Percentiles rank a stretch among this genome's conserved stretches.
These are phyloP conservation scores for Berkeleyomyces basicola DNA, from an alignment of 2,329 filamentous ascomycete genomes.

Conservation along the genomic window DNA sequence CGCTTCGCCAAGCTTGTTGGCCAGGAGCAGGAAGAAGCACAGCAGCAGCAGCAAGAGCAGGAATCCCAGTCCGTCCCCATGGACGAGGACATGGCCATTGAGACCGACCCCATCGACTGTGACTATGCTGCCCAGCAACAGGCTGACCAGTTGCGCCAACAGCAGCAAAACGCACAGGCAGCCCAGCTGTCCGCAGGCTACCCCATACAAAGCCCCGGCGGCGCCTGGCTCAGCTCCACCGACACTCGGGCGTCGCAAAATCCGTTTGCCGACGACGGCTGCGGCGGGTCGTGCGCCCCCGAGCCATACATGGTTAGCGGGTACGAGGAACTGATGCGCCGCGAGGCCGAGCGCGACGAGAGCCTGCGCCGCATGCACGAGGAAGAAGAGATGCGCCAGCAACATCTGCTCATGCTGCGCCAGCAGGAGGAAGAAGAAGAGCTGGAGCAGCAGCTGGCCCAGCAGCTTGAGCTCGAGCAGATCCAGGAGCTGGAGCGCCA, in stretches of 20 bases:
- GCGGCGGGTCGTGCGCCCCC: constrained; percentile 26
- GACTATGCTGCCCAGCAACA: constrained; percentile 1
- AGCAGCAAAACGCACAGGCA: neutral
- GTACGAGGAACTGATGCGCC: constrained; percentile 52
- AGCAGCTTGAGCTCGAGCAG: neutral
- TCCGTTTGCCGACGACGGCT: constrained; percentile 21
- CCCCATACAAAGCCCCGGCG: constrained; percentile 1
- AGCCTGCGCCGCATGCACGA: constrained; percentile 5
- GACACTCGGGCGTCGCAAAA: neutral
- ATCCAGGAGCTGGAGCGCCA: constrained; percentile 21
- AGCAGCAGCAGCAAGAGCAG: constrained; percentile 19
- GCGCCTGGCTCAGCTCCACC: constrained; percentile 9
- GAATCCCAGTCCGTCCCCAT: neutral
- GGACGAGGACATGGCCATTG: constrained; percentile 12
- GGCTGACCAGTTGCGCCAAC: neutral
- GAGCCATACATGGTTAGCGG: constrained; percentile 78
- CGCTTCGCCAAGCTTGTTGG: constrained; percentile 36
- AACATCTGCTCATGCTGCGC: neutral
- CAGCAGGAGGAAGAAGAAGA: constrained; percentile 21
- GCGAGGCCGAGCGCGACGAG: constrained; percentile 36
- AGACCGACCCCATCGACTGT: constrained; percentile 2
- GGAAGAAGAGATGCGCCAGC: constrained; percentile 1
- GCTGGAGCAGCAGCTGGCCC: constrained; percentile 17
- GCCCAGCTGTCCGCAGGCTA: constrained; percentile 3
- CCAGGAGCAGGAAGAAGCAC: constrained; percentile 19